Evolutionary conservation across 179 eudicot genomes (phyloP), one percentile per base, ranked within the genome.

Genomic region (Dionaea muscipula): DNA sequence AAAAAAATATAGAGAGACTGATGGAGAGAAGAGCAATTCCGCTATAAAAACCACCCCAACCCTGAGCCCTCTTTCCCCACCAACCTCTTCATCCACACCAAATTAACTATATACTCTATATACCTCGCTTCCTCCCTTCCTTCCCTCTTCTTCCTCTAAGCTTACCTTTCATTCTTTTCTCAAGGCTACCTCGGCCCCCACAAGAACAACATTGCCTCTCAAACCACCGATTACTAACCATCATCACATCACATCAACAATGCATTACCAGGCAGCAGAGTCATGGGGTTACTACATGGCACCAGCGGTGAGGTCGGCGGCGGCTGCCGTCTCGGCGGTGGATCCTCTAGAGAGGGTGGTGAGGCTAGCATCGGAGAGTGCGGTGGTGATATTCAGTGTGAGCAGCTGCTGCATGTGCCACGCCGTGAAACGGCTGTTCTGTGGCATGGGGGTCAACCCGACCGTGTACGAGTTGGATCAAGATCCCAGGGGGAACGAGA

Each of bases 321-420:
- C 15, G 20, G 31, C n/a, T n/a, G n/a, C n/a, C n/a, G n/a, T n/a
- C n/a, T n/a, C 22, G 28, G 12, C 22, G 31, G 7, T 1, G 37
- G 74, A 69, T 51, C 74, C 74, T 0, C 24, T 65, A 26, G 77
- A 76, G 59, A 46, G 70, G 47, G 69, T 76, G 38, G 72, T 51
- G 28, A 50, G 61, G 23, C 51, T 72, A 44, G 81, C 73, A 6
- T 55, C 72, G 3, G 55, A 72, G 64, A 76, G 75, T 33, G 81
- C 81, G 28, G 81, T 76, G 57, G 81, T 72, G 51, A 66, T 76
- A 65, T 72, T 76, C 72, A 76, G 69, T 51, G 16, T 56, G 6
- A 75, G 79, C 70, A 64, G 58, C 12, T 75, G 80, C 39, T 75
- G 76, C 57, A 75, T 75, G 77, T 76, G 81, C 62, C 81, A 72